Evolutionary conservation across 768 basidiomycete genomes (phyloP), one percentile per base, ranked within the genome.

Genomic region (Amanita pallidorosea): DNA sequence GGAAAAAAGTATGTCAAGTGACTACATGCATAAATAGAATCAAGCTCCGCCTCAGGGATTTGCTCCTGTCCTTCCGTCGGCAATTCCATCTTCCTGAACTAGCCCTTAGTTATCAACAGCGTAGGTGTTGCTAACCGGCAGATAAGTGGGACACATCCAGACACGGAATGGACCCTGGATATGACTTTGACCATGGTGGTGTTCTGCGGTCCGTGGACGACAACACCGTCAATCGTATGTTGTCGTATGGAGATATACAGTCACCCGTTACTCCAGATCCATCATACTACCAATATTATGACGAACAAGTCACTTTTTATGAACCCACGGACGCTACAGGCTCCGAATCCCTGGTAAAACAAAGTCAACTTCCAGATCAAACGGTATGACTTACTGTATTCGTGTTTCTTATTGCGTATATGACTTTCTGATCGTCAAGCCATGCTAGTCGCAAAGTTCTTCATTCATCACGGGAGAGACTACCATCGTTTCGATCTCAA

Each of bases 401-500:
- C 27, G 5, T 11, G 0, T 23, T 22, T 17, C 17, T 23, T 5
- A 18, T 22, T 15, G 31, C 20, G 25, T 27, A 23, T 18, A 23
- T 18, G 29, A 12, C 17, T 34, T 17, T 33, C 33, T 33, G 33
- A 33, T 13, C 13, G 7, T 22, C n/a, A 5, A 12, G 8, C n/a
- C 8, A 7, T 33, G 18, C 1, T 33, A 44, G 42, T 23, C 41
- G 9, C 31, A 12, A 4, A 27, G 27, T 27, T 27, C 27, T 27
- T 27, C 47, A 13, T 25, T 42, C 7, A 36, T 47, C 17, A 6
- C 9, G 9, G 7, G 41, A 6, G 45, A 31, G 33, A 33, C 4
- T 22, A 45, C 11, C 25, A 2, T 44, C 22, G n/a, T 55, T 42
- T 40, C 57, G 4, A 13, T 58, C 35, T 58, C 55, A n/a, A 50